A percentile compares a stretch with the other conserved stretches of the same genome.
phyloP scores from a whole-genome alignment of 768 basidiomycete genomes.

The Hericium rajendrae region DNA sequence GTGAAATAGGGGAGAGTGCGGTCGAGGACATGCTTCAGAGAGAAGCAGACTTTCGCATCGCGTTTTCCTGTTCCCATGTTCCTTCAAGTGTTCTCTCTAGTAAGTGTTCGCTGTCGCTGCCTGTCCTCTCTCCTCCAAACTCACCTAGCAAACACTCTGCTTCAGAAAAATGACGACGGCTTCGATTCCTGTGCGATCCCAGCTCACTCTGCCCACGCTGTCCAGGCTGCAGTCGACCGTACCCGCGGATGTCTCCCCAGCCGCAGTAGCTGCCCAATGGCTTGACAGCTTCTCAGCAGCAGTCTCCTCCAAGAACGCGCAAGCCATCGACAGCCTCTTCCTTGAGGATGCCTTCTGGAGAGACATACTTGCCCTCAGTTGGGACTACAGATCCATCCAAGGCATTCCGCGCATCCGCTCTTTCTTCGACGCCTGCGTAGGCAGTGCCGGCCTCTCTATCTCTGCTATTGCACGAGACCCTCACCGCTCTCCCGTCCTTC shows the following conservation, averaged over 20 bases:
- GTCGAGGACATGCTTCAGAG: no score
- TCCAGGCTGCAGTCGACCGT: no score
- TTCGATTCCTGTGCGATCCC: no score
- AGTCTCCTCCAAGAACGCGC: not conserved
- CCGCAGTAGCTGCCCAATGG: not conserved
- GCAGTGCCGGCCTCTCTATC: conserved; percentile 22
- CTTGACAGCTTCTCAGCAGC: not conserved
- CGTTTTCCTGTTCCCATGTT: no score
- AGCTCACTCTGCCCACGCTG: no score
- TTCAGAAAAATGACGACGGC: no score
- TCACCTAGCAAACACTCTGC: no score
- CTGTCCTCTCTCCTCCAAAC: no score
- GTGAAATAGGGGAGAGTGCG: no score
- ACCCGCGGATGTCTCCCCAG: not conserved
- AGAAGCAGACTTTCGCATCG: no score
- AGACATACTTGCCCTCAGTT: conserved; percentile 34
- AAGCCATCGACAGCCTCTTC: conserved; percentile 14
- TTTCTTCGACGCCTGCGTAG: not conserved
- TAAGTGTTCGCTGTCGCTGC: no score
- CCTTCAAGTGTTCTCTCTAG: no score
- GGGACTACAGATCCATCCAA: conserved; percentile 29
- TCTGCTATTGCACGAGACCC: conserved; percentile 20
- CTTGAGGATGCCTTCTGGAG: conserved; percentile 30
- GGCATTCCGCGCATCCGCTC: not conserved
- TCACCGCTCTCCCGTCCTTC: conserved; percentile 19